Evolutionary conservation across 495 filamentous ascomycete genomes (phyloP).

Genomic region (Aspergillus sclerotioniger): DNA sequence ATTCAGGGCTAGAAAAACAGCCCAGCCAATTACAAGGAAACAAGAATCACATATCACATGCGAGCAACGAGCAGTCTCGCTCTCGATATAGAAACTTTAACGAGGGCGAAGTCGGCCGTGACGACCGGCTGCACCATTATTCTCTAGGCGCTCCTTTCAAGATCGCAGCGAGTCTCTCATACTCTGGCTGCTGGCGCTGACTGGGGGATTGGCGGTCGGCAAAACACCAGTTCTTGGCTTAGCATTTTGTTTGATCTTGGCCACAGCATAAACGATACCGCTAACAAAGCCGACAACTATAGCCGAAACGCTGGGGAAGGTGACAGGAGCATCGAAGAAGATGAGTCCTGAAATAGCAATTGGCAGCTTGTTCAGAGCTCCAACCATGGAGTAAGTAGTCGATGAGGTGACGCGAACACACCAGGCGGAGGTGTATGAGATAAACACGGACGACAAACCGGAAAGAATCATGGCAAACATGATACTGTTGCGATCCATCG

Average conservation of each 20-base stretch:
- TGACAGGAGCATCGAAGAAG: constrained; percentile 94
- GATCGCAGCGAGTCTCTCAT: constrained; percentile 78
- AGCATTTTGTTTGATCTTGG: constrained; percentile 81
- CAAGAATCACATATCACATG: constrained; percentile 38
- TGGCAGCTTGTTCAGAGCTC: constrained; percentile 95
- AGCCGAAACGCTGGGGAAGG: constrained; percentile 85
- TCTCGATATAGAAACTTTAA: not conserved
- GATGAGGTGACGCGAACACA: constrained; percentile 95
- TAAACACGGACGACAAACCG: constrained; percentile 90
- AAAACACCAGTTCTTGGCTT: constrained; percentile 60
- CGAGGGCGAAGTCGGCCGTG: not conserved
- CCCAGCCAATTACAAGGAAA: constrained; percentile 30
- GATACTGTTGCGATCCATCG: constrained; percentile 67
- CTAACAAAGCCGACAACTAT: constrained; percentile 87
- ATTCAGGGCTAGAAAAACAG: constrained; percentile 3
- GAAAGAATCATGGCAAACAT: constrained; percentile 91
- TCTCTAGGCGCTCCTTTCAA: constrained; percentile 21
- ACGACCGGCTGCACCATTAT: not conserved
- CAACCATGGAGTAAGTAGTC: constrained; percentile 98
- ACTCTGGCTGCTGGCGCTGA: constrained; percentile 91
- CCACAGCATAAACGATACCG: constrained; percentile 87
- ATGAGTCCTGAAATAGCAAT: constrained; percentile 86
- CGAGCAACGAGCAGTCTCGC: constrained; percentile 10
- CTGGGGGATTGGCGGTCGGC: constrained; percentile 64
- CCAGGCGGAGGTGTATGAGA: constrained; percentile 98